Evolutionary conservation across 31 red algal genomes (phyloP), one percentile per base, ranked within the genome.

Genomic region (Pterothamnion heteromorphum): DNA sequence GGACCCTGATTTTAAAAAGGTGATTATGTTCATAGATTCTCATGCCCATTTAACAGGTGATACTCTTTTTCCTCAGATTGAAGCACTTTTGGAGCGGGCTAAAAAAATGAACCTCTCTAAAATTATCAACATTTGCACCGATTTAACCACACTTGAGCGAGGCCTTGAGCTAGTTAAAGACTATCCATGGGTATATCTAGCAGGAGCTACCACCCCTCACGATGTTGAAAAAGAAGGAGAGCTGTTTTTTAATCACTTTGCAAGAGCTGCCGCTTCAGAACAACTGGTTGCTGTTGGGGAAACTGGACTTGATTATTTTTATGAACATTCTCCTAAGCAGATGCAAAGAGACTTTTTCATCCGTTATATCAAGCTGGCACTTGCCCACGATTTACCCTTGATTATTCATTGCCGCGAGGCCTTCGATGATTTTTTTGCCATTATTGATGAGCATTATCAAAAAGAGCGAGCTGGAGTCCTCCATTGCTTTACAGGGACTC

Each of bases 381-480:
- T 27, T 28, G 26, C 22, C n/a, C n/a, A 30, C 21, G 43, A 71
- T n/a, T 41, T 44, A 89, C 36, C 36, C 24, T 27, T 89, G 24
- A 35, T 89, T 30, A 44, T 89, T 64, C 87, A 89, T 41, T 30
- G 38, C 39, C n/a, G 87, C n/a, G 87, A 89, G n/a, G 33, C n/a
- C 23, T 30, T 39, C 23, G 87, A 71, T 41, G 87, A 89, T 26
- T 28, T 32, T 64, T 44, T 71, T 28, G 41, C 23, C 23, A 64
- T 30, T 71, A 26, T 89, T 27, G 36, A 89, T 64, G 23, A 41
- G 23, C 33, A 44, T 27, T 24, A 32, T 44, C 20, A 30, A 36
- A 26, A 44, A 30, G 24, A 89, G 39, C 24, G n/a, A 30, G 24
- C 33, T 30, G 87, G 41, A 33, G 87, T 89, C 33, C 23, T 89